Evolutionary conservation across 495 filamentous ascomycete genomes (phyloP).

Genomic region (Xylaria intraflava): DNA sequence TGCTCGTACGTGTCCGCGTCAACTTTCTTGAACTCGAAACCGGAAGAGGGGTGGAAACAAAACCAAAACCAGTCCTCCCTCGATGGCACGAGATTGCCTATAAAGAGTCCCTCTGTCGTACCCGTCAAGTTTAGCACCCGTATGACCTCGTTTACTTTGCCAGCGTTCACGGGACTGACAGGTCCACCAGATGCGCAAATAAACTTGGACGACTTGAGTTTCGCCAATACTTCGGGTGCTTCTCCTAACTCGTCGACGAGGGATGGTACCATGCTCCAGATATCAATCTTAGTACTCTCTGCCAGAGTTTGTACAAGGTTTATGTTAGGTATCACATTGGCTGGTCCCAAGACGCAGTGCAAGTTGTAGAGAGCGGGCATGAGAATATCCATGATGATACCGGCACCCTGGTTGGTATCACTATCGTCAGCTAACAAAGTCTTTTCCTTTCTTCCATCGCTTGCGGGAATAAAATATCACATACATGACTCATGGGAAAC

Average conservation of each 20-base stretch:
- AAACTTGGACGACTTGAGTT: conserved; percentile 22
- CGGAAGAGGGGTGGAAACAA: conserved; percentile 22
- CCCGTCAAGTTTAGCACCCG: conserved; percentile 26
- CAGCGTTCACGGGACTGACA: conserved; percentile 19
- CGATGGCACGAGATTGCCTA: conserved; percentile 14
- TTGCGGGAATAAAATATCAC: background rate
- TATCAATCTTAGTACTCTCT: conserved; percentile 22
- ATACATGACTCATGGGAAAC: conserved; percentile 30
- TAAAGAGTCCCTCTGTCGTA: conserved; percentile 24
- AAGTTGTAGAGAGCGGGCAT: conserved; percentile 22
- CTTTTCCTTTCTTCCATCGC: background rate
- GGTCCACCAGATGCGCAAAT: conserved; percentile 30
- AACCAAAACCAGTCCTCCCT: conserved; percentile 27
- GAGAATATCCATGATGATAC: conserved; percentile 25
- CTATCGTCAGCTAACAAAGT: background rate
- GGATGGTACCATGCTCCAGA: conserved; percentile 28
- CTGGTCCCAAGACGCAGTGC: conserved; percentile 26
- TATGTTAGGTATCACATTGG: conserved; percentile 22
- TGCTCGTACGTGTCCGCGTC: conserved; percentile 19
- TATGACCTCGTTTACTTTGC: conserved; percentile 18
- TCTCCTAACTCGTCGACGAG: conserved; percentile 30
- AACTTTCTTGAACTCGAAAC: conserved; percentile 25
- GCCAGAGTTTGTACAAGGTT: conserved; percentile 21
- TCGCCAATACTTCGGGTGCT: conserved; percentile 20
- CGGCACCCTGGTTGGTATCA: conserved; percentile 22